Percentiles rank a stretch among this genome's conserved stretches.
Conservation (phyloP, 2,329 filamentous ascomycete species). For the Neofusicoccum ribis region DNA sequence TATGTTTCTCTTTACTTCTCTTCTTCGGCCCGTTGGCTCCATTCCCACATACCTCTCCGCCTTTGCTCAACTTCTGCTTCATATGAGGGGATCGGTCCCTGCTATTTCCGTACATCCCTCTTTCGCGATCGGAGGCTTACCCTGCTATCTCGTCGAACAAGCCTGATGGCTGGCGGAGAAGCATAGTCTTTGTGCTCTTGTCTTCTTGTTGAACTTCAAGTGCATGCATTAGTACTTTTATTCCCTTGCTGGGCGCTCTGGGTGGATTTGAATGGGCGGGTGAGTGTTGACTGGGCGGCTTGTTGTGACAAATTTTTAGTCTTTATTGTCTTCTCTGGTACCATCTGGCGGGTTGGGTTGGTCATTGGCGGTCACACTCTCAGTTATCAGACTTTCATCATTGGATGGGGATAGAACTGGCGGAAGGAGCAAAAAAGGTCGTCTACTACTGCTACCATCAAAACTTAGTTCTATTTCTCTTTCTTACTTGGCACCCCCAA, state of each 20-base stretch:
- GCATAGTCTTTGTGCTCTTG: neutral
- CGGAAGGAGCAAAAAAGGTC: neutral
- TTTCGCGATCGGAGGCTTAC: neutral
- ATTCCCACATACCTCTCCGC: neutral
- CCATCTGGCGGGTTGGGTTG: neutral
- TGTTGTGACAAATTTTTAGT: neutral
- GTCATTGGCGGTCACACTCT: neutral
- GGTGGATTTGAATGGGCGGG: neutral
- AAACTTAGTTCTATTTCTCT: neutral
- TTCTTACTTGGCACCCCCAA: neutral
- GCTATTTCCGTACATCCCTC: neutral
- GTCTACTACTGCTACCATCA: neutral
- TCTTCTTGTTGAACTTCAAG: neutral
- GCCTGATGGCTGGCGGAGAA: neutral
- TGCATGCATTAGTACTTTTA: slow-evolving; percentile 9
- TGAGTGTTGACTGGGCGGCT: neutral
- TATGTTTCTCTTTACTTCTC: slow-evolving; percentile 4
- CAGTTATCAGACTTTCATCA: neutral
- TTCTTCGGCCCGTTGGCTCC: neutral
- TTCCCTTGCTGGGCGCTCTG: neutral
- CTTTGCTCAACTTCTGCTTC: neutral
- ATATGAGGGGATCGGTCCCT: neutral
- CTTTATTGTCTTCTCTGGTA: neutral
- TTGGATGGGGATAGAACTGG: neutral
- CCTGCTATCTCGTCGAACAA: neutral